Base-by-base conservation (phyloP, 1,284 basidiomycete species). In the Neotropicomus parvogracilis region DNA sequence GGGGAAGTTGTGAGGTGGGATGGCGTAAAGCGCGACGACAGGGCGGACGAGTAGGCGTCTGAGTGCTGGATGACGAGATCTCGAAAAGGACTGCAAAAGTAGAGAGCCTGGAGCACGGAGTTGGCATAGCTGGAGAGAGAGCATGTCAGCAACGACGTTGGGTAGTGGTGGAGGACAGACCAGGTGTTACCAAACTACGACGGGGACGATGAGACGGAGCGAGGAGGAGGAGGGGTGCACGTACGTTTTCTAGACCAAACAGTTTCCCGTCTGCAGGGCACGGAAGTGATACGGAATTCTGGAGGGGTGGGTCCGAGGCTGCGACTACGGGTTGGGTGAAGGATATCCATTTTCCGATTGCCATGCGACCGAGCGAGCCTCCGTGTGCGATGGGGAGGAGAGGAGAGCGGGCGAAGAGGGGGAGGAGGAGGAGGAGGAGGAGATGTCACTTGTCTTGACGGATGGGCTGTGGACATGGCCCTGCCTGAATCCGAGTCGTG, bases 71-170 rank as follows among this genome's bases (percentile, higher is more conserved):
- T 75, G 53, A 92, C 71, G 49, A 89, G 84, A 36, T 88, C 80
- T 33, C 89, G 77, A 63, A 93, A 91, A 0, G 89, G 88, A n/a
- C 75, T 68, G 57, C 88, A 91, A 57, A 87, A 88, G 70, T 97
- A 99, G 46, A 99, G 81, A 0, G 95, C 88, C 68, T 99, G 95
- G 10, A 99, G 79, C 24, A 99, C 91, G 14, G 95, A 98, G 71
- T 98, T 99, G 73, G 90, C 94, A 70, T 99, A 99, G 72, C 91
- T 93, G 67, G 50, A 6, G n/a, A 31, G 19, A 12, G 51, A 63
- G 39, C n/a, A 14, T 10, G 44, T 59, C 40, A 60, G 54, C 36
- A 41, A 32, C 7, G 34, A n/a, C 8, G 39, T 20, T 24, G 39
- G 40, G 46, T 45, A 43, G 29, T 31, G 37, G 31, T 14, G 39